These are phyloP conservation scores for Ligustrum vulgare DNA, from an alignment of 257 asterid genomes.

Conservation along the genomic window DNA sequence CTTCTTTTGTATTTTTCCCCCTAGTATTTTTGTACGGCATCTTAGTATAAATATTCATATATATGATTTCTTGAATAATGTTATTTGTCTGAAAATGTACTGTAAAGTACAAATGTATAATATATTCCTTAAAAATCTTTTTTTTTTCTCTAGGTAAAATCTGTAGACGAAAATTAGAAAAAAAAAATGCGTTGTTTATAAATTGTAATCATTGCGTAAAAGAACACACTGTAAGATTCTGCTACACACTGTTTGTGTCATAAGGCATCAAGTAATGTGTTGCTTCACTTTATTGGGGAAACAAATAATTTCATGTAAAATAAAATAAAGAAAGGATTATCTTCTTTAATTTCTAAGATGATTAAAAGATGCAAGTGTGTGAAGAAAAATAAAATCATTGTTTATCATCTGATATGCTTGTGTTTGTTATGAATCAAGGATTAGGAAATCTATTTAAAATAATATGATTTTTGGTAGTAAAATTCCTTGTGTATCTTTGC, in stretches of 20 bases:
- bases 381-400: background rate
- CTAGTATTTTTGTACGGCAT: background rate
- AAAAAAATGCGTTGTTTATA: no score
- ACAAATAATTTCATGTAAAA: background rate
- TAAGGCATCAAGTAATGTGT: background rate
- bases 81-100: background rate
- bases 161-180: no score
- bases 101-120: background rate
- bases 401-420: background rate
- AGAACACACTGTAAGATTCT: background rate
- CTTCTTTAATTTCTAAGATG: background rate
- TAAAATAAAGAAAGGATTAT: background rate
- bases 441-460: background rate
- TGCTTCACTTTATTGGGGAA: background rate
- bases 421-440: background rate
- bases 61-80: background rate
- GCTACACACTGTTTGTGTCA: background rate
- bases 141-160: no score
- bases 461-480: background rate
- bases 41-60: background rate
- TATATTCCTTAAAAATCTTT: no score
- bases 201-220: no score
- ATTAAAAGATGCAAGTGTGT: background rate
- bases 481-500: background rate
- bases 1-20: background rate